These are phyloP conservation scores for Tolypocladium nubicola DNA, from an alignment of 2,329 filamentous ascomycete genomes.

Conservation along the genomic window DNA sequence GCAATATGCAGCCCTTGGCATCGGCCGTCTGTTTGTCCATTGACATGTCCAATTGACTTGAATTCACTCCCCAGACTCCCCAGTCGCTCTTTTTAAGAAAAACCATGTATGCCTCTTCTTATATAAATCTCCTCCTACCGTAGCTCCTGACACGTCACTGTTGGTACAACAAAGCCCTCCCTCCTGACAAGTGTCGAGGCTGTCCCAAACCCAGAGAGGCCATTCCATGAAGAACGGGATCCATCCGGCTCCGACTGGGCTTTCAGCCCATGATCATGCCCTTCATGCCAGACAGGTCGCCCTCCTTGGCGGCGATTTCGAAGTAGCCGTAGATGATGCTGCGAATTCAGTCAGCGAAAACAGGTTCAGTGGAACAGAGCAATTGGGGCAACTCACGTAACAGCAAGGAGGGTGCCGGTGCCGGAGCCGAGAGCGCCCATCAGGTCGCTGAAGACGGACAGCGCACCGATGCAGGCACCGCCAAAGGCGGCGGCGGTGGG, in stretches of 20 bases:
- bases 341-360: conserved; percentile 8
- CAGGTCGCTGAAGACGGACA: conserved; percentile 91
- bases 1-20: neutral
- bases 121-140: neutral
- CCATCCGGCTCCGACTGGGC: neutral
- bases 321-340: conserved; percentile 99
- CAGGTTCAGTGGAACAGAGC: no score
- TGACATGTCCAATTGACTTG: conserved; percentile 1
- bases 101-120: conserved; percentile 1
- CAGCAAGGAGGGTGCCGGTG: conserved; percentile 94
- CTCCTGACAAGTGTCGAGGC: neutral
- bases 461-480: conserved; percentile 95
- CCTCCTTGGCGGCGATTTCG: conserved; percentile 97
- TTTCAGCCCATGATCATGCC: conserved; percentile 60
- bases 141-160: neutral
- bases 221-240: neutral
- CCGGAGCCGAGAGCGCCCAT: conserved; percentile 92
- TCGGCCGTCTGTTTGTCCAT: neutral
- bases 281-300: conserved; percentile 78
- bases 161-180: conserved; percentile 1
- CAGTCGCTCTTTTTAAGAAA: neutral
- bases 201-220: neutral
- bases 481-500: conserved; percentile 96
- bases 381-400: conserved; percentile 66
- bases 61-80: neutral